Evolutionary conservation across 2,329 filamentous ascomycete genomes (phyloP).

Genomic region (Elsinoe arachidis): DNA sequence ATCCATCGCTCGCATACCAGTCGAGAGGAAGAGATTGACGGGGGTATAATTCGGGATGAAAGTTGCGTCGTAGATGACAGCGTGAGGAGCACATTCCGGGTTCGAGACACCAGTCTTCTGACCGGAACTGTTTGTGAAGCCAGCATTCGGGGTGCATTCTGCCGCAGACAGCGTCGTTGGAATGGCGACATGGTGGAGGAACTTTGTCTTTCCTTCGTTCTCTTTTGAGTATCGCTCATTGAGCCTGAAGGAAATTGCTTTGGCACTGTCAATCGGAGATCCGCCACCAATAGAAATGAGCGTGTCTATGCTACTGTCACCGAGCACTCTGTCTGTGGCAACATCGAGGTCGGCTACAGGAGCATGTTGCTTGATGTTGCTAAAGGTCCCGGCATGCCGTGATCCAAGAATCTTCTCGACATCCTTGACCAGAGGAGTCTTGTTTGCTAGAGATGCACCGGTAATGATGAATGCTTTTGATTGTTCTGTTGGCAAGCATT

Average conservation of each 20-base stretch:
- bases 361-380: conserved; percentile 47
- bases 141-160: conserved; percentile 47
- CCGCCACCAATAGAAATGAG: conserved; percentile 49
- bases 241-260: conserved; percentile 38
- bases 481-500: conserved; percentile 33
- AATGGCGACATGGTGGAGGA: conserved; percentile 40
- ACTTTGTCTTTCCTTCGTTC: conserved; percentile 24
- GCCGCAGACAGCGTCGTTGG: conserved; percentile 44
- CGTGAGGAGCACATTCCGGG: conserved; percentile 37
- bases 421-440: conserved; percentile 44
- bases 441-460: conserved; percentile 44
- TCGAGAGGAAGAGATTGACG: conserved; percentile 41
- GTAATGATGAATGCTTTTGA: conserved; percentile 53
- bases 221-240: conserved; percentile 29
- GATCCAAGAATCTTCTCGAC: conserved; percentile 41
- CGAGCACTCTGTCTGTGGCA: conserved; percentile 39
- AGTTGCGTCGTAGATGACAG: conserved; percentile 46
- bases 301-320: conserved; percentile 43
- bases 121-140: conserved; percentile 42
- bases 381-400: conserved; percentile 46
- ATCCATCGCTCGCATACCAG: conserved; percentile 46
- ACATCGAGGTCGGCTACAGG: conserved; percentile 47
- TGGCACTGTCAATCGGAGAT: conserved; percentile 45
- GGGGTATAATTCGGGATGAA: conserved; percentile 45
- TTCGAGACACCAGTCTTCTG: conserved; percentile 42